These are phyloP conservation scores for Sodiomyces alkalinus DNA, from an alignment of 2,329 filamentous ascomycete species.

Conservation along the genomic window DNA sequence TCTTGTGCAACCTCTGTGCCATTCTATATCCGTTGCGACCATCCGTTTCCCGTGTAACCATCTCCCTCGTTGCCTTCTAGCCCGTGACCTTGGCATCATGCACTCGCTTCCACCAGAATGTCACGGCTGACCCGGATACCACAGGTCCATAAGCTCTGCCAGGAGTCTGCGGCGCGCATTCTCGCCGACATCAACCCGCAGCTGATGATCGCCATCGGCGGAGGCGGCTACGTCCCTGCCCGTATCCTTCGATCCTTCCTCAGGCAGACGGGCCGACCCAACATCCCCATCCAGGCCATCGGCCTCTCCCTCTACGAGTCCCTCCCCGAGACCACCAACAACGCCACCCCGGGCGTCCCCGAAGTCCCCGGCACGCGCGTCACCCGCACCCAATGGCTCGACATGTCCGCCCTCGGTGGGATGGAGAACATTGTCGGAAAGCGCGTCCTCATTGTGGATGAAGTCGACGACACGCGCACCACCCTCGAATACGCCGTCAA, in stretches of 20 bases:
- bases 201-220: constrained; percentile 96
- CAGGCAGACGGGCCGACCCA: constrained; percentile 70
- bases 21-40: no score
- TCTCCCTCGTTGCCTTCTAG: not conserved
- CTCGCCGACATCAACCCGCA: constrained; percentile 78
- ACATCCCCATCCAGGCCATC: constrained; percentile 98
- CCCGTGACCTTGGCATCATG: constrained; percentile 6
- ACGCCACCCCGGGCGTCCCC: constrained; percentile 32
- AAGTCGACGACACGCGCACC: constrained; percentile 90
- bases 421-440: constrained; percentile 85
- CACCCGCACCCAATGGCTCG: constrained; percentile 95
- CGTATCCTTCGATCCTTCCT: constrained; percentile 96
- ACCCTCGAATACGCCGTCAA: constrained; percentile 88
- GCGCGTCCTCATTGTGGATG: constrained; percentile 82
- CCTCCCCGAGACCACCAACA: constrained; percentile 41
- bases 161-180: constrained; percentile 67
- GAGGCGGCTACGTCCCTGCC: constrained; percentile 91
- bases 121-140: not conserved
- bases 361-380: constrained; percentile 86
- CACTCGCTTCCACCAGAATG: no score
- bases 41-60: not conserved
- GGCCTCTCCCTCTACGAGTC: constrained; percentile 93
- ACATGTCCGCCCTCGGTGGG: constrained; percentile 65
- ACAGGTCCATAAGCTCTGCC: constrained; percentile 95
- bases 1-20: not conserved